Base-by-base conservation (phyloP, 2,329 filamentous ascomycete genomes). In the Penicillium sp. region DNA sequence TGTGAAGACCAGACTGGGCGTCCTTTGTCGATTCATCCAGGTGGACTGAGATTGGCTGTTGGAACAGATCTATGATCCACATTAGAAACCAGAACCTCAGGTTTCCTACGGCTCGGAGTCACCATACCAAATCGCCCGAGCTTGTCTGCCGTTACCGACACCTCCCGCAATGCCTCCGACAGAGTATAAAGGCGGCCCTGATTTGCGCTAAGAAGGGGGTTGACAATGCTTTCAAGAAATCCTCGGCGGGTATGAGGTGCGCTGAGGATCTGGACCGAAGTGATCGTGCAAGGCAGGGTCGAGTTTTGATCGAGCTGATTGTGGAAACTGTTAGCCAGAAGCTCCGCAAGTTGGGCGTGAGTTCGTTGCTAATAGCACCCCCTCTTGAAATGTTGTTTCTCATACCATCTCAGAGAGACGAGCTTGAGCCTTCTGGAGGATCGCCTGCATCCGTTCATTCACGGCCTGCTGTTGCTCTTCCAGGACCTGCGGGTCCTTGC, bases 251-350 rank as follows among this genome's bases (percentile, higher is more conserved):
- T 95, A 61, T 93, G 83, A 45, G 78, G 77, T 30, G 87, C 88
- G 60, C 89, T 86, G 47, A 94, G 80, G 45, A 98, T 76, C 55
- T 86, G 81, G 60, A 98, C 79, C 30, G 87, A 86, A 55, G 87
- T 87, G 62, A 98, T 84, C 10, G 88, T 87, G 56, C 93, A 87
- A 27, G 93, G 91, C 42, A 93, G 80, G 29, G 87, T 87, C 51
- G 85, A 84, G 65, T 97, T 94, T 67, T 86, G 79, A 52, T 81
- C 78, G 58, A 94, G 78, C 85, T 89, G 50, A 45, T 54, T 38
- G 38, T 28, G 47, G 45, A 36, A 14, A 39, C 16, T 7, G 45
- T 47, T 43, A 43, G 50, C 43, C 36, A 40, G 42, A 41, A 29
- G 41, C 31, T 41, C 46, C 15, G 29, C 26, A 36, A 35, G 31